These are phyloP conservation scores for Xanthoconium purpureum DNA, from an alignment of 768 basidiomycete genomes.

Conservation along the genomic window DNA sequence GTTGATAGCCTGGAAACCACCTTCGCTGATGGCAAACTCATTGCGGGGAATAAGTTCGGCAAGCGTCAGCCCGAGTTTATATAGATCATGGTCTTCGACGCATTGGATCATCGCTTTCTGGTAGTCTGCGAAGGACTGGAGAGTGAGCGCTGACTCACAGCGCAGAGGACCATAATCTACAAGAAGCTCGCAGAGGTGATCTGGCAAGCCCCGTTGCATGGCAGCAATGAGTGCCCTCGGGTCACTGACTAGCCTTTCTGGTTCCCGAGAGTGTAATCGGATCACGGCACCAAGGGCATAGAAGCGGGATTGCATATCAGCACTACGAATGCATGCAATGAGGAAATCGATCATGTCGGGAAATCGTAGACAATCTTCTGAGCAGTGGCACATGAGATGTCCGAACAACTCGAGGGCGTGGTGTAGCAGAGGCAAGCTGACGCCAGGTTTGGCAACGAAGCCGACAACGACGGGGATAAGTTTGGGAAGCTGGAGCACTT, in stretches of 20 bases:
- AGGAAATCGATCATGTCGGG: constrained; percentile 46
- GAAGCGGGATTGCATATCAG: constrained; percentile 51
- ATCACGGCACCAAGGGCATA: constrained; percentile 51
- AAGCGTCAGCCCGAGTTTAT: constrained; percentile 47
- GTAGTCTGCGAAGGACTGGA: constrained; percentile 40
- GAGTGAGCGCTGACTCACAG: constrained; percentile 46
- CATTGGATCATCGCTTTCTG: constrained; percentile 52
- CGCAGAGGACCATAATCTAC: constrained; percentile 45
- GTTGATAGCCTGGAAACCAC: constrained; percentile 45
- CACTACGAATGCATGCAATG: constrained; percentile 52
- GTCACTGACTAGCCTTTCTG: constrained; percentile 42
- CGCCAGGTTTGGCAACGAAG: constrained; percentile 40
- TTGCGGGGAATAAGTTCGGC: constrained; percentile 50
- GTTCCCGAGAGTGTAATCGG: constrained; percentile 44
- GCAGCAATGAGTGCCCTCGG: constrained; percentile 46
- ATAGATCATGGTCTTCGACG: constrained; percentile 46
- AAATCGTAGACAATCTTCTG: constrained; percentile 41
- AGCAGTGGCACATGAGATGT: constrained; percentile 40
- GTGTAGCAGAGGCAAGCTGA: constrained; percentile 41
- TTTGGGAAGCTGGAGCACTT: constrained; percentile 39
- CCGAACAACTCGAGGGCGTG: constrained; percentile 50
- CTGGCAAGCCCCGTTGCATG: constrained; percentile 42
- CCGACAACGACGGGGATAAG: constrained; percentile 44
- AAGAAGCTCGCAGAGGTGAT: constrained; percentile 43
- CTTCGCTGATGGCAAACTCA: constrained; percentile 57